These are phyloP conservation scores for Cymbopogon flexuosus DNA, from an alignment of 202 grass and related monocot genomes.

Conservation along the genomic window DNA sequence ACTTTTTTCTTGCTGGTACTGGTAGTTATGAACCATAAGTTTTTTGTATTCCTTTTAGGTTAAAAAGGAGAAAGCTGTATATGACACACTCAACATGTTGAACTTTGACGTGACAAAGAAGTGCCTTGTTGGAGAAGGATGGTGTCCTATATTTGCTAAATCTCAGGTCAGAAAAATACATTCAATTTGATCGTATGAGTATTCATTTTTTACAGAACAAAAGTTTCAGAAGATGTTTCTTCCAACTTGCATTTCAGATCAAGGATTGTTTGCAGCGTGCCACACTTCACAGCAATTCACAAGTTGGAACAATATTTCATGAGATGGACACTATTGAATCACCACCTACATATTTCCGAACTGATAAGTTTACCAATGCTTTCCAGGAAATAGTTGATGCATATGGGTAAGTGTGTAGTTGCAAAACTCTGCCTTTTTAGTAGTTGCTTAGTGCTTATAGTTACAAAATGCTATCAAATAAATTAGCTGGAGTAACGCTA, in stretches of 20 bases:
- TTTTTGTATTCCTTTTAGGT: slow-evolving; percentile 55
- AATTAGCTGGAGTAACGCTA: not conserved
- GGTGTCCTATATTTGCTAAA: slow-evolving; percentile 96
- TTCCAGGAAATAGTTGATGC: slow-evolving; percentile 99
- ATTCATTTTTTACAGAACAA: not conserved
- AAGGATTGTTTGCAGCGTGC: slow-evolving; percentile 81
- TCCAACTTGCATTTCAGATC: slow-evolving; percentile 54
- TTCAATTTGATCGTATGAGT: slow-evolving; percentile 7
- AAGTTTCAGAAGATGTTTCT: slow-evolving; percentile 14
- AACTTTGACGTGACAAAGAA: slow-evolving; percentile 99
- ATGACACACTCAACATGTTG: slow-evolving; percentile 95
- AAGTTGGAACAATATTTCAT: slow-evolving; percentile 98
- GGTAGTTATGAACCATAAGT: not conserved
- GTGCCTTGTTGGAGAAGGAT: slow-evolving; percentile 99
- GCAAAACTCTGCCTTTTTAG: slow-evolving; percentile 11
- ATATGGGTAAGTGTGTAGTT: slow-evolving; percentile 78
- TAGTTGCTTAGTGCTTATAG: not conserved
- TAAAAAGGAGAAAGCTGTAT: slow-evolving; percentile 97
- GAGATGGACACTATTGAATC: slow-evolving; percentile 82
- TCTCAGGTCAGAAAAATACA: slow-evolving; percentile 61
- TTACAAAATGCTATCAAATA: not conserved
- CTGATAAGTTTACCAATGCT: slow-evolving; percentile 82
- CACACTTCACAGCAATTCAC: slow-evolving; percentile 88
- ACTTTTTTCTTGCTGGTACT: not conserved
- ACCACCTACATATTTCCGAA: slow-evolving; percentile 93